Base-by-base conservation (phyloP, 495 filamentous ascomycete genomes). In the Penicillium atrosanguineum region DNA sequence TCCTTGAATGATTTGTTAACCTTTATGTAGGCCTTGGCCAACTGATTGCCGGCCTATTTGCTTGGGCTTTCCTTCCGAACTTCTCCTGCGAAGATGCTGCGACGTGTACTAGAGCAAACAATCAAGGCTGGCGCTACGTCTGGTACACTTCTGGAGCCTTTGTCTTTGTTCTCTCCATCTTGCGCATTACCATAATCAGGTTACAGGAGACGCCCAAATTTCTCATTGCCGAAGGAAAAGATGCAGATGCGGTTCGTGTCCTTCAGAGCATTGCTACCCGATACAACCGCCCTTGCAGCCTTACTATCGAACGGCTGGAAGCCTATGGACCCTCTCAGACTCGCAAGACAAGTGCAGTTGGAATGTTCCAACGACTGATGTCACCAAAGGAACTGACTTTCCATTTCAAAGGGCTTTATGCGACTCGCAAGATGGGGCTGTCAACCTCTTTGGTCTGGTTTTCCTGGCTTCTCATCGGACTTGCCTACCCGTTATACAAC, bases 171-270 rank as follows among this genome's bases (percentile, higher is more conserved):
- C 79, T 91, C 71, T 83, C 78, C 15, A 64, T 89, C 37, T 66
- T 82, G 3, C 84, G 88, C 19, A 62, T 90, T n/a, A 85, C 82
- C 2, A 73, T 90, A 48, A 80, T 91, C 57, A 77, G 80, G 1
- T 72, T 90, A 4, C 70, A 76, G 18, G 87, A 91, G 53, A 89
- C 88, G 0, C 87, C 88, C 19, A 90, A 89, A 55, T 90, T 85
- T 60, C 80, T 89, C 1, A 62, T 91, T 19, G 76, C 77, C 21
- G 72, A 83, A 46, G 86, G 86, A 7, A 76, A 80, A 38, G 87
- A 90, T 53, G 79, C 71, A 4, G 67, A 86, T 52, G 77, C 84
- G 0, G 80, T 89, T 43, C 65, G 76, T 1, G 84, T 79, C 1
- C 72, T 91, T 9, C 78, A 85, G 28, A 69, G 58, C 8, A 78